Base-by-base conservation (phyloP, 306 rosid genomes). In the Cucurbita ficifolia region DNA sequence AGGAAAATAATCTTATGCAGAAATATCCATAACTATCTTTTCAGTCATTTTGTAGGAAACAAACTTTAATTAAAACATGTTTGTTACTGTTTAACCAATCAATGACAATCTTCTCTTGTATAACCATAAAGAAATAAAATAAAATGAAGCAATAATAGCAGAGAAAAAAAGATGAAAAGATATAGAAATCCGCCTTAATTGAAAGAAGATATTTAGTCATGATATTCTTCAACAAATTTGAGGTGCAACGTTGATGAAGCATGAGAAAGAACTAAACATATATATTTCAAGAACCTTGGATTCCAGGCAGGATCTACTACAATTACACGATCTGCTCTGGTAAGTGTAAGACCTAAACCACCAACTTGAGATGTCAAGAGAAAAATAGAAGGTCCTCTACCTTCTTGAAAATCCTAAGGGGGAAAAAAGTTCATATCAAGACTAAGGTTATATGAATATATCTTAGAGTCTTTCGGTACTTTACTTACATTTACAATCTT, bases 261-360 rank as follows among this genome's bases (percentile, higher is more conserved):
- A 18, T 65, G 54, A 43, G 53, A 42, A 65, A 42, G 9, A 45
- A 65, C 2, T 64, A 10, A 42, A 3, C 29, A 21, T 8, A 46
- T 46, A 46, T 46, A 12, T 71, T 33, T 6, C 71, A 63, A 57
- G 46, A 48, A 94, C 98, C 98, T 94, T 12, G 98, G 98, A 81
- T 94, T 94, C 97, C 98, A 94, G 78, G 98, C 97, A 81, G 98
- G 98, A 84, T 94, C 97, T 70, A 87, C 98, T 43, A 94, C 97
- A 81, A 94, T 94, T 72, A 94, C 98, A 75, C 98, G 96, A 79
- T 90, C 97, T 76, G 98, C 98, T 84, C 84, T 86, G 60, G 98
- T 90, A 70, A 94, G 98, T 7, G 97, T 94, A 29, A 90, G 87
- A 81, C 98, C 98, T 77, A 94, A 83, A 80, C 98, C 98, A 76